Evolutionary conservation across 78 protist genomes (phyloP).

Genomic region (Cavenderia fasciculata): DNA sequence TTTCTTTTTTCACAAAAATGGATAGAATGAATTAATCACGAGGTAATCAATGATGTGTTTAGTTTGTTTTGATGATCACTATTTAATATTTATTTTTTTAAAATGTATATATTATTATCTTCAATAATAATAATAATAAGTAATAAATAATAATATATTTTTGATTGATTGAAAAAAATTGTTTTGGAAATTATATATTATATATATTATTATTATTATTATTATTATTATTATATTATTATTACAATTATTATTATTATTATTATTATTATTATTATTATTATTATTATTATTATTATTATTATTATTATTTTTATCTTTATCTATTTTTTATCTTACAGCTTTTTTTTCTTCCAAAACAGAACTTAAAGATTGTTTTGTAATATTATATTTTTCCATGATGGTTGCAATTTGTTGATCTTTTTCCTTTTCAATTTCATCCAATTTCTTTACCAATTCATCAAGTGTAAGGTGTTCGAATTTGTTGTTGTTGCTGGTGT

Average conservation of each 20-base stretch:
- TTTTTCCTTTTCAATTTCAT: slow-evolving; percentile 34
- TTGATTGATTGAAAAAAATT: no score
- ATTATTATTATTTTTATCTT: not conserved
- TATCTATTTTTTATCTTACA: not conserved
- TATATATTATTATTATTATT: not conserved
- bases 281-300: not conserved
- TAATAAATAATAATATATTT: no score
- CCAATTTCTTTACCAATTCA: slow-evolving; percentile 27
- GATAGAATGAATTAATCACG: no score
- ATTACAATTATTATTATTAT: not conserved
- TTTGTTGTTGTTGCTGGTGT: not conserved
- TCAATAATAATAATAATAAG: no score
- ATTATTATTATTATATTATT: not conserved
- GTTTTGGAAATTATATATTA: not conserved
- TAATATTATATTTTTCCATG: slow-evolving; percentile 29
- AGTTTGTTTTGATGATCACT: no score
- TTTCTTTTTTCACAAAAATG: no score
- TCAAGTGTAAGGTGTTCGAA: slow-evolving; percentile 18
- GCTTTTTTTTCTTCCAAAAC: not conserved
- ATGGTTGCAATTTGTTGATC: slow-evolving; percentile 40
- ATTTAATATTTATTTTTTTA: no score
- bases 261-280: no score
- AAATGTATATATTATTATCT: no score
- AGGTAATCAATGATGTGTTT: no score
- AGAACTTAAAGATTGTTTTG: slow-evolving; percentile 47